Evolutionary conservation across 768 basidiomycete species (phyloP), one percentile per base, ranked within the genome.

Genomic region (Clavulina sp.): DNA sequence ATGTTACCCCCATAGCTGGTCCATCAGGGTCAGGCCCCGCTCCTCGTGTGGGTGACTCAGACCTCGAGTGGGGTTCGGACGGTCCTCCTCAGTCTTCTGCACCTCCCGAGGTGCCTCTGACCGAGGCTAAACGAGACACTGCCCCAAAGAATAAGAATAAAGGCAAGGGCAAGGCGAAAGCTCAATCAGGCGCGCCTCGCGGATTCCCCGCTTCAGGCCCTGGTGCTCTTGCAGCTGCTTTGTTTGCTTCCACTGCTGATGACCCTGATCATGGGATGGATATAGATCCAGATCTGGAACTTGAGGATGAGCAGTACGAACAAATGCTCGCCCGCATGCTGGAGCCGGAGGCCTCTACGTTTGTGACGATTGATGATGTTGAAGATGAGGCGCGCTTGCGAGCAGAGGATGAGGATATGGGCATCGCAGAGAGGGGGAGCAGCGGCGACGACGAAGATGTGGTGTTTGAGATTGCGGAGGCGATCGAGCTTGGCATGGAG

Each of bases 311-410:
- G 19, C 5, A 31, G 26, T 47, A 54, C n/a, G 40, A 38, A 30
- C 23, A 41, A 24, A 43, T 52, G 28, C 29, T 51, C 16, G 13
- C 52, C 16, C 40, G 54, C 13, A 21, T 55, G 13, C 6, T 33
- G 4, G 33, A 18, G 31, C 34, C 32, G 26, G 50, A 31, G 36
- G 19, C 34, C 9, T n/a, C n/a, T n/a, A n/a, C n/a, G n/a, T 34
- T 71, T 55, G 63, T 73, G 43, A 79, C 78, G n/a, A 76, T 78
- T 65, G 80, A 78, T 58, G 83, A 86, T 63, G 58, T 84, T 21
- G 71, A 66, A 43, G 80, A 81, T 61, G 70, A 65, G 49, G 69
- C 68, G 52, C 63, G 61, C 56, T 73, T 80, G 60, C 60, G 56
- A 49, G 52, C 34, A 36, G 77, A 80, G 57, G 77, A 78, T 52